Evolutionary conservation across 1,284 basidiomycete species (phyloP), one percentile per base, ranked within the genome.

Genomic region (Ganoderma meredithae): DNA sequence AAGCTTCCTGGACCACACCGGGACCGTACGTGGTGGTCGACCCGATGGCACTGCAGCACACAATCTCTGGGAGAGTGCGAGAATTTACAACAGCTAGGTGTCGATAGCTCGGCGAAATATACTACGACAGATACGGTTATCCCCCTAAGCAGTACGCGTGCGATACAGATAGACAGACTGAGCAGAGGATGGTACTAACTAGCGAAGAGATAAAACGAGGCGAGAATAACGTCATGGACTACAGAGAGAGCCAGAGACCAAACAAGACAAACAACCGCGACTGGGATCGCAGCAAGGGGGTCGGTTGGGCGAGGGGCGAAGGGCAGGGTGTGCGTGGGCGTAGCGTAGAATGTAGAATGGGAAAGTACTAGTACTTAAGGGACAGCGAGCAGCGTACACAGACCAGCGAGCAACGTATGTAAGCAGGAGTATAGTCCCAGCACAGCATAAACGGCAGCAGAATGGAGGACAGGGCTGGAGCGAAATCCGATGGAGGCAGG

Each of bases 21-120:
- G 13, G 5, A 60, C 22, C 40, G 58, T 39, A n/a, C n/a, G n/a
- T n/a, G n/a, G n/a, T n/a, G n/a, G n/a, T n/a, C n/a, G 36, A 41
- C 25, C 31, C 52, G 36, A 36, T 1, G 27, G 27, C 27, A 31
- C 2, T 3, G 36, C 9, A 9, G 36, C 27, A 31, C 15, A 7
- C 52, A 53, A 53, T 0, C 52, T 15, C 5, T 3, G n/a, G 9
- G 17, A 58, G 39, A 17, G 15, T 19, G 59, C 27, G 13, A 49
- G 12, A 55, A 31, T 52, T 19, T 68, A 68, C 67, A 68, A 68
- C 67, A 67, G 53, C 19, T 56, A 41, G 62, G 49, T 55, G 58
- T 68, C 63, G 49, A 68, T 68, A 64, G 53, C 33, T 55, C 25
- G 49, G 22, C 22, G 41, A 60, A 40, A 22, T 41, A 33, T 62